Evolutionary conservation across 2,329 filamentous ascomycete genomes (phyloP), one percentile per base, ranked within the genome.

Genomic region (Calycina herbarum): DNA sequence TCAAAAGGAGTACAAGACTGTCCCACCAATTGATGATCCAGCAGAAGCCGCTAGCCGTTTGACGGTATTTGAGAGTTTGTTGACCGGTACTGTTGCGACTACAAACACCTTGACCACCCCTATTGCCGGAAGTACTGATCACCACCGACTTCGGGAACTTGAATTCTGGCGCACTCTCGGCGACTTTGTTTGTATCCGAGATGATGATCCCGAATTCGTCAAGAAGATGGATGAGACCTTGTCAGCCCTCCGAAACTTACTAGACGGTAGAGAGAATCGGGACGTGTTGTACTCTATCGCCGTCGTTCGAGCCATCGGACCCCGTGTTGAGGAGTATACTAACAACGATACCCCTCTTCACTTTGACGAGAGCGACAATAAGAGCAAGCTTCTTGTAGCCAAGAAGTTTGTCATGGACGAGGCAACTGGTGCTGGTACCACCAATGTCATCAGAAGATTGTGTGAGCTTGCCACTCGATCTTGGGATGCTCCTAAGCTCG

Each of bases 221-320:
- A 86, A 83, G 71, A 82, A 84, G 63, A 85, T 92, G 42, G 89
- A 93, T 62, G 84, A 87, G 31, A 85, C 86, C 1, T 80, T 97
- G 35, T 78, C 78, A 4, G 83, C 83, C 61, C 86, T 93, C 77
- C 88, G 92, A 38, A 84, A 84, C 64, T 82, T 94, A 27, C 83
- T 97, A 13, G 90, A 93, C 71, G 90, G 90, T 59, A 86, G 89
- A 29, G 94, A 97, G 79, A 95, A 94, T 73, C 88, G 94, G 62
- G 93, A 97, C 76, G 89, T 97, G 20, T 86, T 97, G 64, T 97
- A 97, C 78, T 95, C 92, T 0, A 89, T 97, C 70, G 92, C 91
- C 8, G 86, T 96, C 64, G 88, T 91, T 17, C 88, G 93, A 31
- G 87, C 94, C 68, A 82, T 93, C 60, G 88, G 90, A 57, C 87